phyloP scores from a whole-genome alignment of 768 basidiomycete genomes.

The Collybiopsis luxurians region DNA sequence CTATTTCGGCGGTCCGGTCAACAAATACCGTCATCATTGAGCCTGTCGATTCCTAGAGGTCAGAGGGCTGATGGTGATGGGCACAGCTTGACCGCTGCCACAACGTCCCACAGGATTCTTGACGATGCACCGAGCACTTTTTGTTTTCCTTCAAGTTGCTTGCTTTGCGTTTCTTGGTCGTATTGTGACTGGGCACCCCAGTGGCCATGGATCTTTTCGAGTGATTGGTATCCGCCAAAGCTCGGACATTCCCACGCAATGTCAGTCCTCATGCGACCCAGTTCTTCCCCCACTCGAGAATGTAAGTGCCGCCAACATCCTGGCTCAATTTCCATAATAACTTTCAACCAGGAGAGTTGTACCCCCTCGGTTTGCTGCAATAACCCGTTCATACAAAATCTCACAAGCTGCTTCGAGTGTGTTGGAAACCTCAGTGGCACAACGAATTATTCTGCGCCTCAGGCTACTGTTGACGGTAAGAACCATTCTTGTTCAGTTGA shows the following conservation, averaged over 20 bases:
- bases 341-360: no score
- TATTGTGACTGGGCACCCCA: not conserved
- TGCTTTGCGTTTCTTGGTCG: no score
- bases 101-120: no score
- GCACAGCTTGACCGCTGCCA: no score
- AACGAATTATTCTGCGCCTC: not conserved
- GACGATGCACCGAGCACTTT: no score
- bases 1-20: no score
- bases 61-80: no score
- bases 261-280: slow-evolving; percentile 2
- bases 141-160: no score
- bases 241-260: not conserved
- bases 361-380: not conserved
- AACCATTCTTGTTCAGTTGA: no score
- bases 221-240: not conserved
- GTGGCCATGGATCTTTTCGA: not conserved
- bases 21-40: no score
- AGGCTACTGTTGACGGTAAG: not conserved
- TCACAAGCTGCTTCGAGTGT: slow-evolving; percentile 1
- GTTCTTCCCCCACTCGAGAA: not conserved
- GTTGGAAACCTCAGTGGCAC: not conserved
- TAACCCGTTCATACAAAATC: not conserved
- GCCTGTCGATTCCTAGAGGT: no score
- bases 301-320: not conserved
- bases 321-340: not conserved